Percentiles rank a stretch among this genome's conserved stretches.
Conservation (phyloP, 139 green algal genomes). For the Micractinium sp. region DNA sequence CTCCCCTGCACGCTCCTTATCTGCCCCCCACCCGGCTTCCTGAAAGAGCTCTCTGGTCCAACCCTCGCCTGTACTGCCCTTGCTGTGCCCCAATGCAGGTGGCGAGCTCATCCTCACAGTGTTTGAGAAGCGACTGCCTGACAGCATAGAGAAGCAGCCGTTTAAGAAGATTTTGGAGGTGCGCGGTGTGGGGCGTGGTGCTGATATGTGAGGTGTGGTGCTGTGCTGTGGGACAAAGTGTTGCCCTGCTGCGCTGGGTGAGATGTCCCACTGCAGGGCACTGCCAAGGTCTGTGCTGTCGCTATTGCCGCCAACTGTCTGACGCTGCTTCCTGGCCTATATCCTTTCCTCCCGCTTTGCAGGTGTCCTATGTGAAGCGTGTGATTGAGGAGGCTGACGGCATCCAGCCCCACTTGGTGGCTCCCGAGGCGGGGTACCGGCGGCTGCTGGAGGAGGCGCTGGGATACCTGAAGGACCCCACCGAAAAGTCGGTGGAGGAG, state of each 20-base stretch:
- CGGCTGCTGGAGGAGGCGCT: slow-evolving; percentile 84
- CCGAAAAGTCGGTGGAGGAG: slow-evolving; percentile 73
- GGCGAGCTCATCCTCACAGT: slow-evolving; percentile 88
- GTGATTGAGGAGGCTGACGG: slow-evolving; percentile 95
- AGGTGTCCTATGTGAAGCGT: slow-evolving; percentile 79
- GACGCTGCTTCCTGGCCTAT: background rate
- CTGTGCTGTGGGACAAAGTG: no score
- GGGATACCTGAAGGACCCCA: slow-evolving; percentile 51
- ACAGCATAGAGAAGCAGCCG: slow-evolving; percentile 86
- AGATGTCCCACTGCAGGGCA: no score
- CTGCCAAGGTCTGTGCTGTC: background rate
- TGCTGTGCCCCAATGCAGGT: slow-evolving; percentile 42
- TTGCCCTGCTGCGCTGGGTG: no score
- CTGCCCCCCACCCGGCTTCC: background rate
- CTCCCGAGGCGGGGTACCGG: slow-evolving; percentile 95
- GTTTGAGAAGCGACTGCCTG: slow-evolving; percentile 93
- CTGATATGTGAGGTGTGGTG: background rate
- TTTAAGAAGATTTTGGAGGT: slow-evolving; percentile 90
- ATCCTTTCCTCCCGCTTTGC: background rate
- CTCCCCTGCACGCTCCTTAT: no score
- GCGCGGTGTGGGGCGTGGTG: background rate
- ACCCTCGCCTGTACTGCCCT: background rate
- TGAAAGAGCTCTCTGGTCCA: background rate
- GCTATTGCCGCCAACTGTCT: background rate
- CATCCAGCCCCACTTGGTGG: slow-evolving; percentile 97